Conservation (phyloP, 2,329 filamentous ascomycete genomes). For the Immersiporthe knoxdaviesiana region DNA sequence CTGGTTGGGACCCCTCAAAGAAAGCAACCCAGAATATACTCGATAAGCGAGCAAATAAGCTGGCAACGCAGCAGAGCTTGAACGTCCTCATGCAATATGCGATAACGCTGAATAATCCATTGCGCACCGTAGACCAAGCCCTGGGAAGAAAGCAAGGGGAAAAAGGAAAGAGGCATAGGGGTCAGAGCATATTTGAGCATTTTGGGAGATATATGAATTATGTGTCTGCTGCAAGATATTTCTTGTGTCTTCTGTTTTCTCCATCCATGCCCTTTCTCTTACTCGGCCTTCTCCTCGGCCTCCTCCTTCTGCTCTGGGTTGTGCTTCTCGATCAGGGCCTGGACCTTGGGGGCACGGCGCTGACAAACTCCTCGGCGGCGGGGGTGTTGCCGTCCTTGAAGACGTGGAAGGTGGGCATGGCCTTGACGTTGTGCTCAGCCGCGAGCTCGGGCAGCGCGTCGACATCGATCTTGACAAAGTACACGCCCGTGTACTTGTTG, state of each 20-base stretch:
- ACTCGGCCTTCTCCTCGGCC: conserved; percentile 26
- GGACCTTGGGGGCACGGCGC: conserved; percentile 75
- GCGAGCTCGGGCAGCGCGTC: conserved; percentile 78
- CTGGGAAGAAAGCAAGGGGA: no score
- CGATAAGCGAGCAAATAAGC: not conserved
- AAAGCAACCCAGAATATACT: not conserved
- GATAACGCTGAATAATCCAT: not conserved
- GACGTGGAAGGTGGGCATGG: conserved; percentile 90
- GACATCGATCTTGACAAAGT: conserved; percentile 91
- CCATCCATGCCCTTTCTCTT: conserved; percentile 4
- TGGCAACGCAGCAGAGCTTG: no score
- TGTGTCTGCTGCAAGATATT: not conserved
- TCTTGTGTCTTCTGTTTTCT: not conserved
- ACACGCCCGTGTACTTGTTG: conserved; percentile 54
- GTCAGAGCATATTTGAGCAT: not conserved
- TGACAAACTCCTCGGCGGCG: conserved; percentile 74
- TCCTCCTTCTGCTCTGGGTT: conserved; percentile 25
- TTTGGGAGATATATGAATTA: conserved; percentile 1
- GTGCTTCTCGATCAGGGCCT: conserved; percentile 44
- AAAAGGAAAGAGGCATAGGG: no score
- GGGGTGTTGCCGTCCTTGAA: conserved; percentile 81
- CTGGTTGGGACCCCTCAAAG: not conserved
- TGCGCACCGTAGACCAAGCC: not conserved
- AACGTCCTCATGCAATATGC: not conserved
- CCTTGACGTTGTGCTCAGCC: conserved; percentile 76